Base-by-base conservation (phyloP, 768 basidiomycete genomes). In the Thelephora ganbajun region DNA sequence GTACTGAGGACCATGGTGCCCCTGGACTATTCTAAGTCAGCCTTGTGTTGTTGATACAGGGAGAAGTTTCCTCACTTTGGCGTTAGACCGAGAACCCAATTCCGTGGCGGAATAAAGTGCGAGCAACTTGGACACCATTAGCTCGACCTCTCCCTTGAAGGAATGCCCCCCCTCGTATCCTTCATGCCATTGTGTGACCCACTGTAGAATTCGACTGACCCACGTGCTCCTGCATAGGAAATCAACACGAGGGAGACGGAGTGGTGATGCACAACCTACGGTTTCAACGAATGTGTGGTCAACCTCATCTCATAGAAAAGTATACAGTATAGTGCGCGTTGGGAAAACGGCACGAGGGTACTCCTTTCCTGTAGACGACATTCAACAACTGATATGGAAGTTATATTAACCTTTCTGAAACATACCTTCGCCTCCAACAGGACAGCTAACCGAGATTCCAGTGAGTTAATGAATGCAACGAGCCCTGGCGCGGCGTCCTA, bases 241-340 rank as follows among this genome's bases (percentile, higher is more conserved):
- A 49, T 42, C 11, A 19, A 13, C 7, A 35, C 12, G 23, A 3
- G 34, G 12, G 13, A 1, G 16, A 2, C 43, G 6, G 30, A 13
- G 14, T 18, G 18, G 16, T 13, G 4, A 33, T 3, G 26, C n/a
- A 12, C 13, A 18, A 54, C 77, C 37, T 60, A 84, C 82, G 69
- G 59, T 60, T 80, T 83, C 22, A 80, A 58, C 0, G 82, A 83
- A 44, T 74, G 69, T 1, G 76, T 79, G 5, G 80, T 54, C 5
- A 83, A 61, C 45, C 85, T 66, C 33, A 83, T 72, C 56, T 84
- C 79, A 1, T 74, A 67, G 45, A 87, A 74, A 5, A 89, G 60
- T 16, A 74, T 66, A 48, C 71, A 73, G 46, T 83, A 69, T 19
- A 87, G 63, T 44, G 77, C 63, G 30, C 82, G 65, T 42, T 80